A percentile compares a stretch with the other conserved stretches of the same genome.
phyloP scores from a whole-genome alignment of 1,284 basidiomycete genomes.

The Rhodotorula glutinis region DNA sequence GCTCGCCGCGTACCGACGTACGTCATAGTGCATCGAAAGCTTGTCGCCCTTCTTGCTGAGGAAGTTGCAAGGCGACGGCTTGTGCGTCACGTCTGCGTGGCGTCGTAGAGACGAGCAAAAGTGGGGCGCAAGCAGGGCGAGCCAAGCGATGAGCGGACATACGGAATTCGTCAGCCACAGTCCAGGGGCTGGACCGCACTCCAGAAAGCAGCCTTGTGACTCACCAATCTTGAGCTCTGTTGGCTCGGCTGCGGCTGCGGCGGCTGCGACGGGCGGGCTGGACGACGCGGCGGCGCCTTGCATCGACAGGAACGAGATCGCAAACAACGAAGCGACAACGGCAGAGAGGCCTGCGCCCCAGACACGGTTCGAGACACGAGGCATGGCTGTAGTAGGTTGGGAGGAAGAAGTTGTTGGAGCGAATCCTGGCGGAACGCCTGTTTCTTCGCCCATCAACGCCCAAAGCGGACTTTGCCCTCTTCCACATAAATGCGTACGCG shows the following conservation, averaged over 20 bases:
- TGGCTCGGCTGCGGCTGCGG: neutral
- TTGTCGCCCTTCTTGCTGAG: constrained; percentile 54
- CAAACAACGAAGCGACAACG: constrained; percentile 18
- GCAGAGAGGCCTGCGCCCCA: constrained; percentile 28
- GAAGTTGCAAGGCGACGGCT: constrained; percentile 52
- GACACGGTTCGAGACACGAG: constrained; percentile 24
- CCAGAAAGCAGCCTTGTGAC: no score
- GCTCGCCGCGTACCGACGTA: no score
- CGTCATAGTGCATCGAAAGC: constrained; percentile 43
- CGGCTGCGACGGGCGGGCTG: constrained; percentile 3
- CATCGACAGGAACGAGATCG: neutral
- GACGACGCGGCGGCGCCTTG: constrained; percentile 11
- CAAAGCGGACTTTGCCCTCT: no score
- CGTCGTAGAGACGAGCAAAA: no score
- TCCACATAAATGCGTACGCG: no score
- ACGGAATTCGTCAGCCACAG: neutral
- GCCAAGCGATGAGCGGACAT: neutral
- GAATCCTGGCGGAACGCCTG: no score
- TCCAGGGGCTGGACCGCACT: neutral
- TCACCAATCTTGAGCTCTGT: constrained; percentile 22
- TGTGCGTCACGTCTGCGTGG: constrained; percentile 46
- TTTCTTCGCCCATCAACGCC: no score
- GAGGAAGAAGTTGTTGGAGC: no score
- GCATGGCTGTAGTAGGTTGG: neutral
- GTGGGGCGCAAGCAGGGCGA: no score